Percentiles rank a stretch among this genome's conserved stretches.
phyloP scores from a whole-genome alignment of 2,329 filamentous ascomycete genomes.

The Paraphoma sp. region DNA sequence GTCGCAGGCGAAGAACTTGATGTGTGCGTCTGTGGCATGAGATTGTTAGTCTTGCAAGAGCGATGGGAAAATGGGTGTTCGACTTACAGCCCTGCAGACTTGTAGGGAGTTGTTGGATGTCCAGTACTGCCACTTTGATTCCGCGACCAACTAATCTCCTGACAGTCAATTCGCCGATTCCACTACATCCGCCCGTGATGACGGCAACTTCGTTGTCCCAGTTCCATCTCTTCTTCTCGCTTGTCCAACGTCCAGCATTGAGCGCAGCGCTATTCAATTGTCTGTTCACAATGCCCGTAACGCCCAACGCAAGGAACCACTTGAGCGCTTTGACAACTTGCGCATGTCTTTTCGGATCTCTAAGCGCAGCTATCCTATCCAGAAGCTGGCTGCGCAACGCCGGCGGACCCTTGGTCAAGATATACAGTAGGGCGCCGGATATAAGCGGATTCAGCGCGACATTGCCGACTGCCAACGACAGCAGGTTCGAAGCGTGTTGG shows the following conservation, averaged over 20 bases:
- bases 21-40: slow-evolving; percentile 27
- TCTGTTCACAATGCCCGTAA: slow-evolving; percentile 35
- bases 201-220: slow-evolving; percentile 44
- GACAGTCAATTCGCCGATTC: slow-evolving; percentile 43
- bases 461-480: slow-evolving; percentile 26
- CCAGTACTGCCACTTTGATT: slow-evolving; percentile 42
- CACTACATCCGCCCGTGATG: slow-evolving; percentile 46
- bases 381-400: slow-evolving; percentile 29
- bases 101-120: slow-evolving; percentile 38
- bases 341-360: slow-evolving; percentile 27
- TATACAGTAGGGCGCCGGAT: slow-evolving; percentile 37
- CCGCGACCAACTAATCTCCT: slow-evolving; percentile 33
- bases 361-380: slow-evolving; percentile 23
- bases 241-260: slow-evolving; percentile 49
- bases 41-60: neutral
- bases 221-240: slow-evolving; percentile 43
- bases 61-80: neutral
- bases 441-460: slow-evolving; percentile 39
- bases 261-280: slow-evolving; percentile 40
- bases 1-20: slow-evolving; percentile 44
- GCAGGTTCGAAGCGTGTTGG: slow-evolving; percentile 20
- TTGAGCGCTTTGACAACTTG: slow-evolving; percentile 35
- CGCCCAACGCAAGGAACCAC: slow-evolving; percentile 40
- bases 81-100: slow-evolving; percentile 35
- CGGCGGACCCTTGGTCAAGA: slow-evolving; percentile 38